These are phyloP conservation scores for Caloboletus firmus DNA, from an alignment of 1,284 basidiomycete species.

Conservation along the genomic window DNA sequence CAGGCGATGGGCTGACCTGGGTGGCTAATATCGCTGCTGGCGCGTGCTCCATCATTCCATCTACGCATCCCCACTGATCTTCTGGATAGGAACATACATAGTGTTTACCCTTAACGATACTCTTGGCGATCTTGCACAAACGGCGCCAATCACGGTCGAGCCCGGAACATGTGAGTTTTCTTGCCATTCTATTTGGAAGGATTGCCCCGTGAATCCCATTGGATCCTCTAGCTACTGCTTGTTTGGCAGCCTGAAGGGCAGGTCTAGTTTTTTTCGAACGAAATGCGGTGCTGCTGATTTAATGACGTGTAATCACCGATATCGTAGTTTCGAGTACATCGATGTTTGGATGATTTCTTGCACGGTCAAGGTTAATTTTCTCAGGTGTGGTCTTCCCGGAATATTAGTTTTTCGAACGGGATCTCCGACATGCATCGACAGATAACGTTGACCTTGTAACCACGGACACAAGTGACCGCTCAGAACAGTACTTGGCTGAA, in stretches of 20 bases:
- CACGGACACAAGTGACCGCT: constrained; percentile 1
- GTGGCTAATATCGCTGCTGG: constrained; percentile 5
- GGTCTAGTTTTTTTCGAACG: not conserved
- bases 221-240: constrained; percentile 3
- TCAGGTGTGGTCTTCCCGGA: not conserved
- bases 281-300: not conserved
- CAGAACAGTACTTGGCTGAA: constrained; percentile 4
- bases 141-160: constrained; percentile 47
- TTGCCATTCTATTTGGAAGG: not conserved
- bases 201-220: constrained; percentile 2
- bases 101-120: not conserved
- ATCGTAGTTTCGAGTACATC: constrained; percentile 20
- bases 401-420: not conserved
- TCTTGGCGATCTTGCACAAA: constrained; percentile 41
- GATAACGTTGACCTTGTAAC: not conserved
- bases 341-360: constrained; percentile 2
- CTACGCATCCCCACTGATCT: not conserved
- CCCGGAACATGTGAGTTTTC: constrained; percentile 23
- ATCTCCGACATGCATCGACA: not conserved
- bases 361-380: not conserved
- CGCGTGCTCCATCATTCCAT: not conserved
- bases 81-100: constrained; percentile 6
- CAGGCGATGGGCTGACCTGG: not conserved
- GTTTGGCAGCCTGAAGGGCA: constrained; percentile 10
- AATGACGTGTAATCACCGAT: constrained; percentile 22